Conservation (phyloP, 1,284 basidiomycete species). For the Heterobasidion annosum region DNA sequence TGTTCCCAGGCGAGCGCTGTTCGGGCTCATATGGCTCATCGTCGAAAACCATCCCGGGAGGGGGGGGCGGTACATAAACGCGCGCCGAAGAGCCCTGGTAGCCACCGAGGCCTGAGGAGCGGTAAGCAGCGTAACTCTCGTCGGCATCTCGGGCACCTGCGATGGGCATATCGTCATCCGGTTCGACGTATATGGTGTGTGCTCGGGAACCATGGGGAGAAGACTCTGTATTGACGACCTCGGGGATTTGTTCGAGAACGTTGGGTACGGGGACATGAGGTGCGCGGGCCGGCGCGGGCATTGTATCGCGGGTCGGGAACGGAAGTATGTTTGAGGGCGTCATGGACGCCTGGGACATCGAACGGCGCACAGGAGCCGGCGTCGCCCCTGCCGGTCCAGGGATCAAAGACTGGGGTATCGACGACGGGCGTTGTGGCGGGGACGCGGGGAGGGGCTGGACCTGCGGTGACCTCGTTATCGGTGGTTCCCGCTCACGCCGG, state of each 20-base stretch:
- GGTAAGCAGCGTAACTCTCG: background rate
- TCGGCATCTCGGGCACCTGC: background rate
- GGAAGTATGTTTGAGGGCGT: conserved; percentile 2
- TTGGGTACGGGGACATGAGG: conserved; percentile 8
- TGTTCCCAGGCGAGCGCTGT: background rate
- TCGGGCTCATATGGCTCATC: background rate
- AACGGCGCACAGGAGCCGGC: background rate
- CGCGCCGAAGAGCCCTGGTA: background rate
- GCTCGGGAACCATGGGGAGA: background rate
- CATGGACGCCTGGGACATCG: background rate
- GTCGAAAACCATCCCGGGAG: background rate
- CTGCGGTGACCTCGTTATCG: background rate
- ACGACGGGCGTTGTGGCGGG: background rate
- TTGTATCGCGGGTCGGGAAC: background rate
- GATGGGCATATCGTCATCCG: background rate
- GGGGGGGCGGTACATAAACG: background rate
- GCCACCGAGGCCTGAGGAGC: background rate
- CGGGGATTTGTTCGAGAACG: conserved; percentile 7
- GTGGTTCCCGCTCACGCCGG: background rate
- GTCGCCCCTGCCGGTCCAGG: background rate
- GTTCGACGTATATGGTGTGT: background rate
- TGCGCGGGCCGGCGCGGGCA: conserved; percentile 1
- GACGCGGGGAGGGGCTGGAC: background rate
- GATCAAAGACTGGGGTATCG: background rate
- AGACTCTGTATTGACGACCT: conserved; percentile 10